phyloP scores from a whole-genome alignment of 371 early-diverging fungal genomes.

The Coemansia sp. region DNA sequence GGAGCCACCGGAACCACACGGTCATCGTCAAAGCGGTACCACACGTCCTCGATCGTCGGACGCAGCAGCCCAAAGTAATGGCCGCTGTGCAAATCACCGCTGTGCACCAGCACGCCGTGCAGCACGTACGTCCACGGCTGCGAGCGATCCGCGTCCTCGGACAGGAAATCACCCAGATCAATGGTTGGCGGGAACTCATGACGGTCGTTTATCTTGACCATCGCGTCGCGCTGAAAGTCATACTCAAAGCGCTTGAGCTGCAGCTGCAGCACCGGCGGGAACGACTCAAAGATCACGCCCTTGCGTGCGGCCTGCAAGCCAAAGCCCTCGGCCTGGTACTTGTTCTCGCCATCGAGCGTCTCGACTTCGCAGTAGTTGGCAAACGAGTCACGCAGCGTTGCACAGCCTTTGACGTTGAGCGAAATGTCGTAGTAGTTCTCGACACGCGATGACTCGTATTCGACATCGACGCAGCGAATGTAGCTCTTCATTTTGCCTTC shows the following conservation, averaged over 20 bases:
- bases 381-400: constrained; percentile 89
- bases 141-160: constrained; percentile 61
- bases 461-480: constrained; percentile 90
- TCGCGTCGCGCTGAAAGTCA: constrained; percentile 87
- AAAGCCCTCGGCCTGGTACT: constrained; percentile 93
- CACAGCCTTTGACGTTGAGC: constrained; percentile 92
- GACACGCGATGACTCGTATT: constrained; percentile 88
- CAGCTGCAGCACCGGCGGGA: constrained; percentile 97
- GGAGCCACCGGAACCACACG: constrained; percentile 83
- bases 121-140: constrained; percentile 76
- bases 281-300: constrained; percentile 89
- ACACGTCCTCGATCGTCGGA: constrained; percentile 74
- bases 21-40: constrained; percentile 98
- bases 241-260: constrained; percentile 98
- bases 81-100: constrained; percentile 94
- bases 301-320: constrained; percentile 97
- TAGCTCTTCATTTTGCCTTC: constrained; percentile 94
- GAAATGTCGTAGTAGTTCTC: constrained; percentile 94
- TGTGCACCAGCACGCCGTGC: constrained; percentile 96
- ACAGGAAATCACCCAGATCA: constrained; percentile 86
- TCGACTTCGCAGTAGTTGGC: constrained; percentile 85
- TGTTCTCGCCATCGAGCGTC: constrained; percentile 96
- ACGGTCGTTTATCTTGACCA: constrained; percentile 98
- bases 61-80: constrained; percentile 95
- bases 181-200: constrained; percentile 93